Conservation (phyloP, 148 eudicot species). For the Camellia granthamiana region DNA sequence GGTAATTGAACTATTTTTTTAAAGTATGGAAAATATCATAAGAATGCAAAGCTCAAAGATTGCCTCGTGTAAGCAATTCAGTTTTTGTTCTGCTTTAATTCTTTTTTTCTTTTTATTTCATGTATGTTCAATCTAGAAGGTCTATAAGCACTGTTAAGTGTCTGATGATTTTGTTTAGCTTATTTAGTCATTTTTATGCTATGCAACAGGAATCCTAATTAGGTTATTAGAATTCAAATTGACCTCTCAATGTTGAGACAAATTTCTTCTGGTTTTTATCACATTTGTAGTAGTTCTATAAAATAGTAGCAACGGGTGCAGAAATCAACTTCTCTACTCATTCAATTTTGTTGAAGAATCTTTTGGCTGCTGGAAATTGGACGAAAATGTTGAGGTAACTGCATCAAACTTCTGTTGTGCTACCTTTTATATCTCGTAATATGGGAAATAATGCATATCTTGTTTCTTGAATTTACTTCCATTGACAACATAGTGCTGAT, state of each 20-base stretch:
- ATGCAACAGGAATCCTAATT: background rate
- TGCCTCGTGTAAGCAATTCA: background rate
- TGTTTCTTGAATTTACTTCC: constrained; percentile 10
- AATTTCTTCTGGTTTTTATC: background rate
- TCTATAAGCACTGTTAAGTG: background rate
- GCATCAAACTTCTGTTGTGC: constrained; percentile 6
- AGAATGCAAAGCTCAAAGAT: background rate
- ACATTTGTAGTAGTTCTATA: constrained; percentile 65
- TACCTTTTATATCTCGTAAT: background rate
- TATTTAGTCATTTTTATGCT: background rate
- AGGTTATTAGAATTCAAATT: background rate
- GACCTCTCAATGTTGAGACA: background rate
- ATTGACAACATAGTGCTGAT: background rate
- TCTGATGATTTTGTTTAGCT: background rate
- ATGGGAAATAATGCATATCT: background rate
- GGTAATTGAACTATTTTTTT: constrained; percentile 36
- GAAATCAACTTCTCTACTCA: constrained; percentile 67
- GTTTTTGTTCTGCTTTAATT: background rate
- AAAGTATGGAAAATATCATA: background rate
- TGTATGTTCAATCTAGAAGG: background rate
- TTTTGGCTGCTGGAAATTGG: constrained; percentile 87
- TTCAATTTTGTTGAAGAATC: constrained; percentile 66
- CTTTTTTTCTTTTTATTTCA: background rate
- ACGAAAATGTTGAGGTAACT: constrained; percentile 84
- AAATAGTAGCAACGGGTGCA: constrained; percentile 73